phyloP scores from a whole-genome alignment of 257 asterid genomes.

The Nemophila menziesii region DNA sequence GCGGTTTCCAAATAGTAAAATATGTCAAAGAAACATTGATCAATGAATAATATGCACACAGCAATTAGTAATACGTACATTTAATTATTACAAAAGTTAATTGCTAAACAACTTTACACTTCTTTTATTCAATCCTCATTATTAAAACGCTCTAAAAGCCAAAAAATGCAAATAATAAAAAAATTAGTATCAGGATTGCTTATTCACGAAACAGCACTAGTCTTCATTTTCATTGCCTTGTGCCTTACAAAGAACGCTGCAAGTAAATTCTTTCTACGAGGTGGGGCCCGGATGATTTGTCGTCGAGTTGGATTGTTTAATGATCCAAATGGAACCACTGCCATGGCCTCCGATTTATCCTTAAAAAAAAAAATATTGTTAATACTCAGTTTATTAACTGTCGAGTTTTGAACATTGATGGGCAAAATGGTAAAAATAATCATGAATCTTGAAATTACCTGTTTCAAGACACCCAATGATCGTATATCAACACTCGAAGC shows the following conservation, averaged over 20 bases:
- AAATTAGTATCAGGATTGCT: neutral
- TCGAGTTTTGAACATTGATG: neutral
- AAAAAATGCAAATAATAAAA: neutral
- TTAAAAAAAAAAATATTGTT: slow-evolving; percentile 17
- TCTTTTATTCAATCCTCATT: neutral
- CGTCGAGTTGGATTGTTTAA: slow-evolving; percentile 33
- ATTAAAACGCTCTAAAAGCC: neutral
- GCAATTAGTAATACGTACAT: neutral
- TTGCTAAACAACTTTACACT: neutral
- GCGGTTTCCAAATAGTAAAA: no score
- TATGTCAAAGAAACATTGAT: no score
- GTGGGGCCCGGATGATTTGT: slow-evolving; percentile 32
- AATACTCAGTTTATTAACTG: neutral
- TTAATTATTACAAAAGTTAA: neutral
- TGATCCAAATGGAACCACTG: slow-evolving; percentile 42
- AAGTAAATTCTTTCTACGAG: slow-evolving; percentile 58
- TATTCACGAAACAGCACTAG: slow-evolving; percentile 12
- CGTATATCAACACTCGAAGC: slow-evolving; percentile 65
- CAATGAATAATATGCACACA: no score
- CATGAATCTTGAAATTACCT: slow-evolving; percentile 27
- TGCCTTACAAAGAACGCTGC: slow-evolving; percentile 67
- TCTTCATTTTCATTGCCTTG: slow-evolving; percentile 34
- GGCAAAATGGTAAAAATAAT: neutral
- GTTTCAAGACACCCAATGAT: slow-evolving; percentile 48
- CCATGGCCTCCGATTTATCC: slow-evolving; percentile 46